A percentile compares a stretch with the other conserved stretches of the same genome.
These are phyloP conservation scores for Pinus albicaulis DNA, from an alignment of 75 land plant species.

Conservation along the genomic window DNA sequence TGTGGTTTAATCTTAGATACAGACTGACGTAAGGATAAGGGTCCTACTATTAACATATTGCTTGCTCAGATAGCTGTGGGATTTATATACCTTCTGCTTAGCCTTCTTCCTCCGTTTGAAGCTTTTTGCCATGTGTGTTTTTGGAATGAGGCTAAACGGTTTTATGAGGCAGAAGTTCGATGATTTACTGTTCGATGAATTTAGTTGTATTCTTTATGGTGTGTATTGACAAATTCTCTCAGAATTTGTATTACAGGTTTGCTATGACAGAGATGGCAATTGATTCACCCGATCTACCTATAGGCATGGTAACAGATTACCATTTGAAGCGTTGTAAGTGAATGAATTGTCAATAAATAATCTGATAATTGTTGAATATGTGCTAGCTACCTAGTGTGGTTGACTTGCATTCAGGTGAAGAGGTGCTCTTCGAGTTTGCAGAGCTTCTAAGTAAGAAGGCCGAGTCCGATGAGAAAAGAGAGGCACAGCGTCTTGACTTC, in stretches of 20 bases:
- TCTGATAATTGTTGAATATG: neutral
- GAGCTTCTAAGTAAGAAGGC: conserved; percentile 31
- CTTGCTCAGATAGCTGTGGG: no score
- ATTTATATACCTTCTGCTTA: no score
- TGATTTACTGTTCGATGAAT: neutral
- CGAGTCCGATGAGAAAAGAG: conserved; percentile 19
- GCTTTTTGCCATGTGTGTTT: no score
- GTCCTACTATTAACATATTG: no score
- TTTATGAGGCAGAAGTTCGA: no score
- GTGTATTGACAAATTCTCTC: neutral
- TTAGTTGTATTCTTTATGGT: neutral
- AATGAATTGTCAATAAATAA: neutral
- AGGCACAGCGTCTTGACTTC: conserved; percentile 54
- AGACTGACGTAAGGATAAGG: no score
- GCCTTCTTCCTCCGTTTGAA: no score
- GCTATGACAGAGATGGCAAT: conserved; percentile 68
- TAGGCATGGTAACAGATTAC: conserved; percentile 50
- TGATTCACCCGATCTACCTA: conserved; percentile 60
- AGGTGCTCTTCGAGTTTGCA: conserved; percentile 38
- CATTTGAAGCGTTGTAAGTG: conserved; percentile 62
- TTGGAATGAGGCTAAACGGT: no score
- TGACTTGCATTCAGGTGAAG: conserved; percentile 41
- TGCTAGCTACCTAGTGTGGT: neutral
- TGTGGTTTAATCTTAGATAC: no score
- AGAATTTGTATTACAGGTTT: conserved; percentile 21